These are phyloP conservation scores for Lachnellula occidentalis DNA, from an alignment of 2,329 filamentous ascomycete species.

Conservation along the genomic window DNA sequence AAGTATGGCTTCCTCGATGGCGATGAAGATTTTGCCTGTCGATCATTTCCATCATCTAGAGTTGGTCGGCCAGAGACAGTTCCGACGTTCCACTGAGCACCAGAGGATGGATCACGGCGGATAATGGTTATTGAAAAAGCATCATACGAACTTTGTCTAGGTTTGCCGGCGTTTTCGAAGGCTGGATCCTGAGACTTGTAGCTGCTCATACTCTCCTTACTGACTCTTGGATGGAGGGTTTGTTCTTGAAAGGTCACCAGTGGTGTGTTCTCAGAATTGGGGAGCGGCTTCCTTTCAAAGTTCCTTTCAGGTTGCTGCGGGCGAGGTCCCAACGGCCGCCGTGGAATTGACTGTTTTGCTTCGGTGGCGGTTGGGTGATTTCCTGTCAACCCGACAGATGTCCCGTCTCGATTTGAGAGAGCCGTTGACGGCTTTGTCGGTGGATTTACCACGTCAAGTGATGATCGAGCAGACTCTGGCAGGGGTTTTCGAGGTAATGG, in stretches of 20 bases:
- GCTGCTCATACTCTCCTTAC: constrained; percentile 2
- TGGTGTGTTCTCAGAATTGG: constrained; percentile 14
- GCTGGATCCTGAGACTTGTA: not conserved
- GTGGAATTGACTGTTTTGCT: constrained; percentile 1
- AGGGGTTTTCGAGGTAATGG: constrained; percentile 30
- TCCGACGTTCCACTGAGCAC: constrained; percentile 71
- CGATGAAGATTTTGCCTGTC: constrained; percentile 19
- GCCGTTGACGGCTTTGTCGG: not conserved
- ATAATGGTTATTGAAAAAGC: constrained; percentile 48
- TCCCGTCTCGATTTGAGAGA: not conserved
- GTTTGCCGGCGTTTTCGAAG: not conserved
- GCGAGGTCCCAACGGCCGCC: constrained; percentile 18
- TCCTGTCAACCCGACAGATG: not conserved
- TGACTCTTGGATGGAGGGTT: not conserved
- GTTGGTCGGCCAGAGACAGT: constrained; percentile 43
- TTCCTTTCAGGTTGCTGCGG: constrained; percentile 11
- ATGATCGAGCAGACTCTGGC: constrained; percentile 23
- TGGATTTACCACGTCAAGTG: constrained; percentile 13
- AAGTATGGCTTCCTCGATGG: constrained; percentile 35
- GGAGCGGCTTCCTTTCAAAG: constrained; percentile 14
- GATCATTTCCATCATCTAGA: constrained; percentile 20
- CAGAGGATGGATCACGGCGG: constrained; percentile 64
- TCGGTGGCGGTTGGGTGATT: constrained; percentile 5
- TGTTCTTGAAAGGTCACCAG: not conserved
- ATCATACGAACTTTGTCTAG: not conserved